Evolutionary conservation across 2,329 filamentous ascomycete species (phyloP).

Genomic region (Emmonsia crescens): DNA sequence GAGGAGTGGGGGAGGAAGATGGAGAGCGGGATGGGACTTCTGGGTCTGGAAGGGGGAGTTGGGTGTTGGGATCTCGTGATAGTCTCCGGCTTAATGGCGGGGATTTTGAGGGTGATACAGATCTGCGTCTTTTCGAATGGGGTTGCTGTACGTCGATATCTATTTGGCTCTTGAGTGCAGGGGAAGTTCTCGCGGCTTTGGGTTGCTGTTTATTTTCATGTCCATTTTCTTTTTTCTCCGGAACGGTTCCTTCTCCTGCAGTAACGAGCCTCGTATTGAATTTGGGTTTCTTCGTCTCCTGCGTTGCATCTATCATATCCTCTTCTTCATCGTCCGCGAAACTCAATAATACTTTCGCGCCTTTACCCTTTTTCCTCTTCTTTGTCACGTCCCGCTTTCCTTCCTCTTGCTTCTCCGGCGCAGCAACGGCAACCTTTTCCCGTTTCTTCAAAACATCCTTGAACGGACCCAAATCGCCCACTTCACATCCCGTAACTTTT

Average conservation of each 20-base stretch:
- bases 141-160: slow-evolving; percentile 10
- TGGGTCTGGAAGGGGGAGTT: slow-evolving; percentile 36
- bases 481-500: slow-evolving; percentile 49
- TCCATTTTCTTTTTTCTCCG: slow-evolving; percentile 10
- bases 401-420: slow-evolving; percentile 10
- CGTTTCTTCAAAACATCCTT: slow-evolving; percentile 36
- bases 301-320: slow-evolving; percentile 25
- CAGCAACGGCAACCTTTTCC: slow-evolving; percentile 24
- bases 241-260: slow-evolving; percentile 19
- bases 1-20: slow-evolving; percentile 18
- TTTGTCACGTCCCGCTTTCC: slow-evolving; percentile 21
- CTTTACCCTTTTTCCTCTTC: slow-evolving; percentile 34
- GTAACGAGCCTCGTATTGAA: slow-evolving; percentile 37
- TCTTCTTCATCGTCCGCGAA: slow-evolving; percentile 37
- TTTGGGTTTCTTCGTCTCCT: slow-evolving; percentile 35
- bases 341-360: slow-evolving; percentile 35
- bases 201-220: slow-evolving; percentile 3
- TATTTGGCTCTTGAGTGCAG: neutral
- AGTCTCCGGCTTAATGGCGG: slow-evolving; percentile 21
- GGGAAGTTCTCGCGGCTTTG: neutral
- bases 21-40: slow-evolving; percentile 32
- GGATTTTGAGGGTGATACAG: slow-evolving; percentile 21
- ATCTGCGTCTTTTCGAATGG: slow-evolving; percentile 23
- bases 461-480: slow-evolving; percentile 36
- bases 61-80: slow-evolving; percentile 31